These are phyloP conservation scores for Nemania sp. DNA, from an alignment of 2,329 filamentous ascomycete species.

Conservation along the genomic window DNA sequence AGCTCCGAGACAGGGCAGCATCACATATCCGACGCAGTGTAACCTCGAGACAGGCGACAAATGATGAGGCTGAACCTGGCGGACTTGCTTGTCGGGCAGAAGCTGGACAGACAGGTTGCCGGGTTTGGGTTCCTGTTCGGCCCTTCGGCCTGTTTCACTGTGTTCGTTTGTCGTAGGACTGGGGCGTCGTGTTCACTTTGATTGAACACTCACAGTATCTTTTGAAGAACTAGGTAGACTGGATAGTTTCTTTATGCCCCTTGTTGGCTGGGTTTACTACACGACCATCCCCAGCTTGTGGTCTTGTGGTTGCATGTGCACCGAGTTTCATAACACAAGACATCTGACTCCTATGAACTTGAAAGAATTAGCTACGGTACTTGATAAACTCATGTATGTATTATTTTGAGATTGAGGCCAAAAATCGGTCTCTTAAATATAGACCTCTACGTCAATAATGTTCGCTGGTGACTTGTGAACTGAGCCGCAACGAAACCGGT, in stretches of 20 bases:
- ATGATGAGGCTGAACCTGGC: neutral
- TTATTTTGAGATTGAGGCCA: too few relatives aligned
- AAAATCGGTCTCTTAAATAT: too few relatives aligned
- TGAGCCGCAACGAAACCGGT: constrained; percentile 1
- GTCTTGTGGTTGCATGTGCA: too few relatives aligned
- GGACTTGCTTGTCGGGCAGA: neutral
- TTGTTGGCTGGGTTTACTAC: too few relatives aligned
- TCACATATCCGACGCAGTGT: neutral
- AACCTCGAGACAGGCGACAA: neutral
- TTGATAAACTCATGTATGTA: too few relatives aligned
- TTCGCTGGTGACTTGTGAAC: neutral
- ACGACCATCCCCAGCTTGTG: too few relatives aligned
- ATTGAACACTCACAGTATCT: neutral
- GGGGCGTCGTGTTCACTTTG: neutral
- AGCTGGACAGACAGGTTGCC: neutral
- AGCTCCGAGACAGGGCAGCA: constrained; percentile 2
- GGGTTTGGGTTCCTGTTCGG: neutral
- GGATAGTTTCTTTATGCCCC: too few relatives aligned
- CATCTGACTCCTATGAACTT: too few relatives aligned
- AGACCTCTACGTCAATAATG: neutral
- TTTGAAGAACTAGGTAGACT: too few relatives aligned
- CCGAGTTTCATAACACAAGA: too few relatives aligned
- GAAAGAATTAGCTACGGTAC: too few relatives aligned
- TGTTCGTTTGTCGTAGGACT: neutral
- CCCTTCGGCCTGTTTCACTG: neutral